Evolutionary conservation across 495 filamentous ascomycete genomes (phyloP), one percentile per base, ranked within the genome.

Genomic region (Penicillium salamii): DNA sequence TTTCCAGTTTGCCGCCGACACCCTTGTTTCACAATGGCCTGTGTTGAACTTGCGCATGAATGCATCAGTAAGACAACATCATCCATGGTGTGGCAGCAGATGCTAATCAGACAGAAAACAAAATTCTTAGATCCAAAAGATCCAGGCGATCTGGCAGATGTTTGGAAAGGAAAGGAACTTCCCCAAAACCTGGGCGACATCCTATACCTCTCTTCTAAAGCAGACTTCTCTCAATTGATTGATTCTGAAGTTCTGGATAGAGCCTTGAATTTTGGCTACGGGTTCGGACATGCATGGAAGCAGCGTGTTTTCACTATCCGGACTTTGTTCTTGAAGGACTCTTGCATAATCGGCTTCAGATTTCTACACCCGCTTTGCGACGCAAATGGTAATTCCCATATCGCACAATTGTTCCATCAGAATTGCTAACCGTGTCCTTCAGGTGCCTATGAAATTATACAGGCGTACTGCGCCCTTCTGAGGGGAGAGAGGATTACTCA

Each of bases 1-100:
- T 14, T 50, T 50, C 19, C 47, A 50, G 5, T 50, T 50, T 2
- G 47, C 47, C 3, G 38, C 47, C 5, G 47, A 50, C 24, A 50
- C 47, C 3, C 47, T 50, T 3, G 29, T 42, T 3, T 42, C 21
- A 14, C 38, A 50, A 50, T 50, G 47, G 47, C 47, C 47, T 8
- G 47, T 42, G 6, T 19, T 50, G n/a, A 42, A 41, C 6, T 17
- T 50, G 21, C 37, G 47, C 11, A 50, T 50, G 47, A n/a, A 50
- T 3, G 17, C 47, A 6, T 20, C 42, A 38, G 47, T 50, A 15
- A 11, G 47, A 11, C 14, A 15, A 13, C 3, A 20, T 6, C n/a
- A n/a, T 23, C 20, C 3, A 9, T 5, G 3, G 15, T 1, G 8
- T 34, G 3, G 18, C 42, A n/a, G 42, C 4, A 20, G 1, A 0